These are phyloP conservation scores for Botrytis aclada DNA, from an alignment of 2,329 filamentous ascomycete genomes.

Conservation along the genomic window DNA sequence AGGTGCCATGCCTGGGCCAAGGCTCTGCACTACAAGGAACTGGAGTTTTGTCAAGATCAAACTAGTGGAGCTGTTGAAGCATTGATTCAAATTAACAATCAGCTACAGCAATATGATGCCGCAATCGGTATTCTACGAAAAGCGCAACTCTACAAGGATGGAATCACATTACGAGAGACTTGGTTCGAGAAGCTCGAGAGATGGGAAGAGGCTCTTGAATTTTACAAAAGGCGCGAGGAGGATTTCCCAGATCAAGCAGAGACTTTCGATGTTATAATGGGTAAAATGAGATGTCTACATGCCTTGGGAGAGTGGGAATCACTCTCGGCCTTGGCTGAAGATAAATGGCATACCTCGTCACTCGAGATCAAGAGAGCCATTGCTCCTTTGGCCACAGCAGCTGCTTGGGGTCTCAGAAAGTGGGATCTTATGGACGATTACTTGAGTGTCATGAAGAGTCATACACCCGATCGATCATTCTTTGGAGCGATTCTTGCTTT, in stretches of 20 bases:
- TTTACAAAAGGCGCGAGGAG: conserved; percentile 82
- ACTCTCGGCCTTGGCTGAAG: conserved; percentile 81
- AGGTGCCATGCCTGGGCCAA: conserved; percentile 98
- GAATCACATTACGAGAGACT: conserved; percentile 90
- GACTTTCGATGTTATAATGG: conserved; percentile 95
- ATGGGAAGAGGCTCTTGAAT: conserved; percentile 94
- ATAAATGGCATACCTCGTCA: conserved; percentile 88
- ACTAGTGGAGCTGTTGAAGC: conserved; percentile 94
- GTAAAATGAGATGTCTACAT: conserved; percentile 98
- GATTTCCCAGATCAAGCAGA: conserved; percentile 75
- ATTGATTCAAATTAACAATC: conserved; percentile 98
- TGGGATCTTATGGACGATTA: conserved; percentile 99
- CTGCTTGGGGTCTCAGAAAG: conserved; percentile 92
- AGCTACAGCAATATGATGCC: conserved; percentile 96
- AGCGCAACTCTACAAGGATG: conserved; percentile 90
- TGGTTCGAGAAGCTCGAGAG: conserved; percentile 99
- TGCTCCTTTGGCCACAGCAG: conserved; percentile 88
- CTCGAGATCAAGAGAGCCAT: conserved; percentile 87
- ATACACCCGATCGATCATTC: conserved; percentile 92
- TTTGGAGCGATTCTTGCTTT: conserved; percentile 95
- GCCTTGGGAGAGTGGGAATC: conserved; percentile 97
- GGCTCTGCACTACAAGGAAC: conserved; percentile 96
- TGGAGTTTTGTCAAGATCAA: conserved; percentile 97
- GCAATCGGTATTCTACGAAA: conserved; percentile 97
- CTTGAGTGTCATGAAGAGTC: conserved; percentile 87